Evolutionary conservation across 2,329 filamentous ascomycete genomes (phyloP), one percentile per base, ranked within the genome.

Genomic region (Shiraia sp.): DNA sequence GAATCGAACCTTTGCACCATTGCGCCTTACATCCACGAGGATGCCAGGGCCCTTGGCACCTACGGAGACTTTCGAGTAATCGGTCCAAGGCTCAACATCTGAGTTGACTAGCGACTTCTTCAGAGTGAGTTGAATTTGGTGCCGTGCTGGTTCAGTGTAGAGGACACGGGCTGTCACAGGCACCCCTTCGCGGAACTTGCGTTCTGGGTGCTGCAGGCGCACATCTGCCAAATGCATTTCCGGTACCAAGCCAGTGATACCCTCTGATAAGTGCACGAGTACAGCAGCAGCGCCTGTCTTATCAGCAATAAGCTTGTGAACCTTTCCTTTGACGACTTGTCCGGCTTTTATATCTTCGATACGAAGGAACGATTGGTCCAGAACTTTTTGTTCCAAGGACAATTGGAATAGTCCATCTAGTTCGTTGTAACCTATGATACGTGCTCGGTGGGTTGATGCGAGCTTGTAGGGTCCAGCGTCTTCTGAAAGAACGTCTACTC

Each of bases 61-160:
- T 39, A 87, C 78, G 10, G 78, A 73, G 15, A 95, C 82, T 32
- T 86, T 80, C n/a, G 83, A 79, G 60, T 90, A 95, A 10, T 84
- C 81, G 52, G 86, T 83, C 77, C 95, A 87, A 8, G 88, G 79
- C n/a, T 83, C 75, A 1, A 84, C 80, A 41, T 96, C 91, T 0
- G 89, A 93, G 70, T 96, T 95, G 54, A 99, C 82, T 13, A 99
- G 76, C 1, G 88, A 88, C 75, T 97, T 99, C 77, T 97, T 99
- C 55, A 99, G 69, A 0, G 93, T 97, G 51, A 99, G 78, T 23
- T 88, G 86, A 53, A 97, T 79, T 62, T 90, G 86, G 44, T 85
- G 84, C 72, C 86, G 92, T 36, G 81, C 78, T 2, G 82, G 71
- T 59, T 96, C 83, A 12, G 84, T 86, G 0, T 90, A 95, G 19